Evolutionary conservation across 2,329 filamentous ascomycete species (phyloP), one percentile per base, ranked within the genome.

Genomic region (Domatiomyces catenatus): DNA sequence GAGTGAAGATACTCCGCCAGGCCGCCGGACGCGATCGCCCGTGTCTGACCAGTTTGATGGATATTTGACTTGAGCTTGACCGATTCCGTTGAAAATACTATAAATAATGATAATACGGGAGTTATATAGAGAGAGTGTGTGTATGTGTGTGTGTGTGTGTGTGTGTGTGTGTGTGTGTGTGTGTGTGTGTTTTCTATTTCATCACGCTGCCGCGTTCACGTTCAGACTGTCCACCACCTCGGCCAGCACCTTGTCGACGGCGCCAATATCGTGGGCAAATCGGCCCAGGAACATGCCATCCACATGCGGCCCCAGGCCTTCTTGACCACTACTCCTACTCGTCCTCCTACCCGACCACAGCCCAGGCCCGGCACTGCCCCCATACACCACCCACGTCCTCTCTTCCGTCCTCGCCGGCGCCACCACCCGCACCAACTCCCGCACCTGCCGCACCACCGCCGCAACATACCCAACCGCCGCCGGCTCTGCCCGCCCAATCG

Each of bases 271-370:
- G 67, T 93, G 86, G 10, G 80, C 86, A 64, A 92, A 93, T 24
- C 87, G 70, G 0, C 86, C 87, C 51, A 93, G 64, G 60, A 92
- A 92, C 65, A 92, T 69, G 0, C 86, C 86, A 67, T 93, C 86
- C 10, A 90, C 79, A 0, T 78, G 81, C 20, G 77, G 74, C 50
- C 76, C 79, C 54, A 92, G 69, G 57, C 74, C 66, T 5, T 60
- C 60, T 12, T 58, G 59, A 12, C 15, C 15, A 39, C 12, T 39
- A 5, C 32, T 39, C 1, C 32, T 12, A 39, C 28, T 32, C 3
- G 5, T 8, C 5, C 28, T 32, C 50, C 55, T 59, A 8, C 60
- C 60, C 58, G 71, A 72, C 67, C 84, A 93, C 46, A 88, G 72
- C 0, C 86, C 86, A 1, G 85, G 84, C 0, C 86, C 85, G 8